These are phyloP conservation scores for Pyricularia pennisetigena DNA, from an alignment of 2,329 filamentous ascomycete species.

Conservation along the genomic window DNA sequence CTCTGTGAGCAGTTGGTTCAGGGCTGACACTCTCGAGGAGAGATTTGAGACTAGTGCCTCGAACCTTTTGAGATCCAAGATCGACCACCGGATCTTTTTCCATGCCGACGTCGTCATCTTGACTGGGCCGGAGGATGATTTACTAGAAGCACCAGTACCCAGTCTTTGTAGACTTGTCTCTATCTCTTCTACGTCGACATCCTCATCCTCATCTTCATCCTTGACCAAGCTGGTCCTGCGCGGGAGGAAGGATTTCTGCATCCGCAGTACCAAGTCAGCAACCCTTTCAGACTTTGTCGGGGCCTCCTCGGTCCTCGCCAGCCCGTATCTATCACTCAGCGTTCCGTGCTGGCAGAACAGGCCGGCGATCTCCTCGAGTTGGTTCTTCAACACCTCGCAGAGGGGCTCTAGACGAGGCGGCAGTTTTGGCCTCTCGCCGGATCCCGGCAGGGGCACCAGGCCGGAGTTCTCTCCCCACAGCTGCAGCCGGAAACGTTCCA, in stretches of 20 bases:
- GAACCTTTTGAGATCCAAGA: slow-evolving; percentile 9
- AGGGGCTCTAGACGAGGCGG: slow-evolving; percentile 6
- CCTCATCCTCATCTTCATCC: not conserved
- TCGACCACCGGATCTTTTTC: slow-evolving; percentile 9
- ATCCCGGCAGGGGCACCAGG: slow-evolving; percentile 1
- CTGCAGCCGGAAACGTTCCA: slow-evolving; percentile 10
- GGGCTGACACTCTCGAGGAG: slow-evolving; percentile 6
- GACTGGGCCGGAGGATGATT: not conserved
- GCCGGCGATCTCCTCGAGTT: slow-evolving; percentile 7
- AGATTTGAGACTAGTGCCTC: slow-evolving; percentile 9
- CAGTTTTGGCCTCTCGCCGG: slow-evolving; percentile 1
- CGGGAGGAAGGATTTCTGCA: slow-evolving; percentile 7
- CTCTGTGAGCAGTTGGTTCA: slow-evolving; percentile 10
- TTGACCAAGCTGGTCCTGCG: not conserved
- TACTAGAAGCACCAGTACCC: not conserved
- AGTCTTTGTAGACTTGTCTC: not conserved
- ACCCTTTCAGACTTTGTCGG: slow-evolving; percentile 8
- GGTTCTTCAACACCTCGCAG: slow-evolving; percentile 5
- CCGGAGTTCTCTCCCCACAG: slow-evolving; percentile 10
- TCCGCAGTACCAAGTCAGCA: slow-evolving; percentile 6
- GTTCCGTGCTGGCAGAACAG: slow-evolving; percentile 6
- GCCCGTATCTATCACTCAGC: slow-evolving; percentile 7
- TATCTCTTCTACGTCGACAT: not conserved
- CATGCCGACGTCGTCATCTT: slow-evolving; percentile 4
- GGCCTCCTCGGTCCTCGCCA: slow-evolving; percentile 6